These are phyloP conservation scores for Ophiosphaerella korrae DNA, from an alignment of 2,329 filamentous ascomycete species.

Conservation along the genomic window DNA sequence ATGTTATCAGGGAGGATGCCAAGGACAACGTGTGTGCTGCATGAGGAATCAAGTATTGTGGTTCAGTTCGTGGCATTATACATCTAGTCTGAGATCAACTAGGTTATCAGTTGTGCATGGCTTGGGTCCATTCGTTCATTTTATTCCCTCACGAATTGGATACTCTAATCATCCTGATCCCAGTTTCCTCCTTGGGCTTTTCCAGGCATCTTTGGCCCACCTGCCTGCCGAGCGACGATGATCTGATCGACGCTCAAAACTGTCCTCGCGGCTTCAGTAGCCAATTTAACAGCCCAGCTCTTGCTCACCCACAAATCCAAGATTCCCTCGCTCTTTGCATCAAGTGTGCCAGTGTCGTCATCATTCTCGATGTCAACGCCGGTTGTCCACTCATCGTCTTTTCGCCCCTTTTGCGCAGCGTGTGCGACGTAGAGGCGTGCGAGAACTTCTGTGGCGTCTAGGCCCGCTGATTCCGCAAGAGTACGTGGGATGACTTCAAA, in stretches of 20 bases:
- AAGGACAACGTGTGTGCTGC: too few species aligned
- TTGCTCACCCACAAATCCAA: conserved; percentile 91
- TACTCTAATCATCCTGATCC: conserved; percentile 63
- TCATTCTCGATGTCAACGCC: conserved; percentile 94
- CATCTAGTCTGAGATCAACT: conserved; percentile 4
- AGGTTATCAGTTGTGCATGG: not conserved
- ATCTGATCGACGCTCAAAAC: conserved; percentile 98
- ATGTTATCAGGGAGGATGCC: conserved; percentile 21
- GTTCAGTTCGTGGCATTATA: conserved; percentile 15
- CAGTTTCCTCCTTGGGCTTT: conserved; percentile 75
- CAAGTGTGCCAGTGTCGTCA: conserved; percentile 77
- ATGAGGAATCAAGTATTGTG: not conserved
- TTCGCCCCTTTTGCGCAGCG: conserved; percentile 60
- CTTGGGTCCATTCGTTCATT: not conserved
- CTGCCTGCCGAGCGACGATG: conserved; percentile 95
- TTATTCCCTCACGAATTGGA: not conserved
- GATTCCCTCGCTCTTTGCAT: conserved; percentile 86
- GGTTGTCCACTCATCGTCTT: conserved; percentile 80
- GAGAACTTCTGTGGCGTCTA: conserved; percentile 96
- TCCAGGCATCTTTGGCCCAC: conserved; percentile 93
- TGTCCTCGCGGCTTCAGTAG: conserved; percentile 91
- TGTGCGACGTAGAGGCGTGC: conserved; percentile 92
- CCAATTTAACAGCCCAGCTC: conserved; percentile 95
- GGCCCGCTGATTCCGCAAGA: conserved; percentile 89
- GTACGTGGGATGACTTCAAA: conserved; percentile 97